phyloP scores from a whole-genome alignment of 2,329 filamentous ascomycete genomes.

The Sphaerulina vaccinii region DNA sequence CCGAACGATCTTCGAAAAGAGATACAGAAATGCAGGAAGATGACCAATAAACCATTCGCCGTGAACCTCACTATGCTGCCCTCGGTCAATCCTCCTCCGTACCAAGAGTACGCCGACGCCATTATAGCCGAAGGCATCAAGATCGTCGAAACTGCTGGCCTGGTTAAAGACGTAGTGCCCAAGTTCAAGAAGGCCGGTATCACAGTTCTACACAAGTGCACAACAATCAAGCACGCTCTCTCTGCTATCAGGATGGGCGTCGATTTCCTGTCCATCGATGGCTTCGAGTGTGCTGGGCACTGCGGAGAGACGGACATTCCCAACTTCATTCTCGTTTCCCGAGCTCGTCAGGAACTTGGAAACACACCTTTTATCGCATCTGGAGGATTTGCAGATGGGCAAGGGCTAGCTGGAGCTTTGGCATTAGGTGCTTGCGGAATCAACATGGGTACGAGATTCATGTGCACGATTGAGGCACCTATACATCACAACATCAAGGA shows the following conservation, averaged over 20 bases:
- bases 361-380: slow-evolving; percentile 88
- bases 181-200: slow-evolving; percentile 76
- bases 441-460: slow-evolving; percentile 97
- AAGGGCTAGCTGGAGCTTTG: slow-evolving; percentile 85
- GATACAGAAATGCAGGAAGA: slow-evolving; percentile 76
- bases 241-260: slow-evolving; percentile 89
- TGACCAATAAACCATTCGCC: slow-evolving; percentile 77
- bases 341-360: slow-evolving; percentile 79
- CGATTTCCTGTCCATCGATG: slow-evolving; percentile 92
- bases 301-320: slow-evolving; percentile 83
- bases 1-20: slow-evolving; percentile 89
- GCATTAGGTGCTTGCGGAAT: slow-evolving; percentile 85
- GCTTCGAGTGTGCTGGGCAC: slow-evolving; percentile 91
- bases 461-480: slow-evolving; percentile 85
- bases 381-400: slow-evolving; percentile 89
- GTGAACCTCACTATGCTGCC: slow-evolving; percentile 94
- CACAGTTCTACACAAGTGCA: slow-evolving; percentile 92
- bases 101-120: slow-evolving; percentile 82
- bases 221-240: slow-evolving; percentile 88
- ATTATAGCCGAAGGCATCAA: slow-evolving; percentile 88
- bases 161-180: slow-evolving; percentile 80
- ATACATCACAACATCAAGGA: slow-evolving; percentile 92
- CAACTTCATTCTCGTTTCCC: slow-evolving; percentile 80
- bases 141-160: slow-evolving; percentile 86
- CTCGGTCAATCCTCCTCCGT: slow-evolving; percentile 82